Evolutionary conservation across 2,329 filamentous ascomycete species (phyloP), one percentile per base, ranked within the genome.

Genomic region (Aaosphaeria pasadenensis): DNA sequence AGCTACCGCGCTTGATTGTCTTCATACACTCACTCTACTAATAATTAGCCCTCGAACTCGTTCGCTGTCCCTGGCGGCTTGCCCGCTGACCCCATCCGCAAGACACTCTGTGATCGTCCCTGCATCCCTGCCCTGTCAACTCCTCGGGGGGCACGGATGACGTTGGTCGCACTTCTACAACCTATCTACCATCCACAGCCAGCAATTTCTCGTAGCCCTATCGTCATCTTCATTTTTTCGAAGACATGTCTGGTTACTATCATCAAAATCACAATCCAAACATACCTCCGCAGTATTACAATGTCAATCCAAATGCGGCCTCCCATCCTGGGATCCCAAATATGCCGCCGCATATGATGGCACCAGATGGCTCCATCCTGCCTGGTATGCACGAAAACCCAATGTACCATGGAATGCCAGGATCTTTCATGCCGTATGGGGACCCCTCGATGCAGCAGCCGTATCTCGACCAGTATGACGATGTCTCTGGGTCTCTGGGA

Each of bases 201-300:
- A 55, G 50, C 52, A 50, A 51, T 57, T 53, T 50, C 50, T 56
- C 54, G 52, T 55, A 51, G 54, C 42, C 41, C 33, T 36, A 36
- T 9, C 33, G 33, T 36, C 33, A n/a, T 36, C 33, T n/a, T 36
- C n/a, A 9, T 36, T 36, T 36, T 36, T 30, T 41, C 39, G 42
- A 43, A 60, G 56, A 53, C 52, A 71, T 71, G 69, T 69, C 67
- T 62, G 66, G 66, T 51, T 69, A 66, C 54, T 70, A 70, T 52
- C 58, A 55, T 38, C 54, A 58, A 40, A 64, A 66, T 52, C 58
- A 63, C 38, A 62, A 24, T 24, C 17, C 17, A 24, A 24, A 60
- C 49, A 54, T 64, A 30, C 61, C 66, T 43, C 62, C 64, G 30
- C 65, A 67, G 44, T 71, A 70, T 52, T 71, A 71, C 56, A 63